A percentile compares a stretch with the other conserved stretches of the same genome.
These are phyloP conservation scores for Ceratobasidium sp. DNA, from an alignment of 1,284 basidiomycete species.

Conservation along the genomic window DNA sequence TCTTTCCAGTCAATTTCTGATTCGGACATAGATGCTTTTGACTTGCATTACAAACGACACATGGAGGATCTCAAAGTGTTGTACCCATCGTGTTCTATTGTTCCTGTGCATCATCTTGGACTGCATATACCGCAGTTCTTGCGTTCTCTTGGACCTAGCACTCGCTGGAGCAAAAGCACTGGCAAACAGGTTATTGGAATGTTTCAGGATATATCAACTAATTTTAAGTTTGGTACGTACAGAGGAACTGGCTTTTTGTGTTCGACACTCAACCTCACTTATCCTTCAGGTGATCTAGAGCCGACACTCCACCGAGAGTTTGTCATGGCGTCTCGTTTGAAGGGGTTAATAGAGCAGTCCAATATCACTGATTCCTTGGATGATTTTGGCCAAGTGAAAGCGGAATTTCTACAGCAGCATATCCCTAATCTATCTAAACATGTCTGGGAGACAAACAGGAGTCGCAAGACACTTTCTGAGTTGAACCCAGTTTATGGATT, in stretches of 20 bases:
- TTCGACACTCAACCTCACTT: background rate
- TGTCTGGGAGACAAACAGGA: background rate
- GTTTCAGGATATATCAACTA: constrained; percentile 24
- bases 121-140: constrained; percentile 35
- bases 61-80: constrained; percentile 1
- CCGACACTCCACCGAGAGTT: constrained; percentile 15
- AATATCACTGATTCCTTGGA: background rate
- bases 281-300: constrained; percentile 16
- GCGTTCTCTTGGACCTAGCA: constrained; percentile 25
- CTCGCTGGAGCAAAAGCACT: constrained; percentile 9
- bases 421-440: background rate
- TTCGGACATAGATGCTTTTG: background rate
- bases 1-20: background rate
- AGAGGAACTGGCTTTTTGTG: background rate
- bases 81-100: constrained; percentile 1
- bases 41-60: background rate
- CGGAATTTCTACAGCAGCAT: background rate
- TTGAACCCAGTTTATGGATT: no score
- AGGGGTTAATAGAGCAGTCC: background rate
- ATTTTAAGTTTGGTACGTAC: constrained; percentile 32
- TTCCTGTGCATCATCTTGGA: constrained; percentile 25
- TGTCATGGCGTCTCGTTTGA: background rate
- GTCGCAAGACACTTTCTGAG: background rate
- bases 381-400: background rate
- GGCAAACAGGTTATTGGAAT: constrained; percentile 36